Conservation (phyloP, 371 early-diverging fungal species). For the Saksenaea vasiformis region DNA sequence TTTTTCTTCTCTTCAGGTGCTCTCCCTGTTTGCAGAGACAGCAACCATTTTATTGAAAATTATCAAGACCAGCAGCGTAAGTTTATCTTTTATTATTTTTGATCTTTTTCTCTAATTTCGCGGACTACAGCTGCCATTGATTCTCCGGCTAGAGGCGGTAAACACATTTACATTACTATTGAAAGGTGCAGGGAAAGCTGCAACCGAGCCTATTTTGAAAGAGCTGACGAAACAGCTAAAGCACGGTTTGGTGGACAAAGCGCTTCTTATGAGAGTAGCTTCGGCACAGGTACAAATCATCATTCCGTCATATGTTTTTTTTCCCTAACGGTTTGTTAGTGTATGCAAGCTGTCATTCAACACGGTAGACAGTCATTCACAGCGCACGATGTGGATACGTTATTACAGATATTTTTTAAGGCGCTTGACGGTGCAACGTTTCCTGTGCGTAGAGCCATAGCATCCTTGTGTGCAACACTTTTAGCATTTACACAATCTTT, state of each 20-base stretch:
- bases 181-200: slow-evolving; percentile 79
- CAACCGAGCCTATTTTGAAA: slow-evolving; percentile 69
- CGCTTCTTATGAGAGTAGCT: slow-evolving; percentile 70
- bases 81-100: slow-evolving; percentile 12
- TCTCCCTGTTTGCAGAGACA: slow-evolving; percentile 83
- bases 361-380: slow-evolving; percentile 54
- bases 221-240: slow-evolving; percentile 77
- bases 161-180: slow-evolving; percentile 68
- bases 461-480: slow-evolving; percentile 65
- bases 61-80: slow-evolving; percentile 70
- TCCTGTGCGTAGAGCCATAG: slow-evolving; percentile 64
- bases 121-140: slow-evolving; percentile 51
- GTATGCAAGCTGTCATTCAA: slow-evolving; percentile 53
- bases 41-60: slow-evolving; percentile 62
- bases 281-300: slow-evolving; percentile 66
- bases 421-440: slow-evolving; percentile 72
- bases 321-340: slow-evolving; percentile 27
- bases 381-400: slow-evolving; percentile 63
- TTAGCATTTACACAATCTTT: slow-evolving; percentile 57
- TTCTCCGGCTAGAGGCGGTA: slow-evolving; percentile 72
- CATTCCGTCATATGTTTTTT: not conserved
- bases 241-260: slow-evolving; percentile 73
- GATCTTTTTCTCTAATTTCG: not conserved
- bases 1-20: no score
- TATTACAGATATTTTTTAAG: slow-evolving; percentile 60